Base-by-base conservation (phyloP, 140 eudicot species). In the Bidens hawaiensis region DNA sequence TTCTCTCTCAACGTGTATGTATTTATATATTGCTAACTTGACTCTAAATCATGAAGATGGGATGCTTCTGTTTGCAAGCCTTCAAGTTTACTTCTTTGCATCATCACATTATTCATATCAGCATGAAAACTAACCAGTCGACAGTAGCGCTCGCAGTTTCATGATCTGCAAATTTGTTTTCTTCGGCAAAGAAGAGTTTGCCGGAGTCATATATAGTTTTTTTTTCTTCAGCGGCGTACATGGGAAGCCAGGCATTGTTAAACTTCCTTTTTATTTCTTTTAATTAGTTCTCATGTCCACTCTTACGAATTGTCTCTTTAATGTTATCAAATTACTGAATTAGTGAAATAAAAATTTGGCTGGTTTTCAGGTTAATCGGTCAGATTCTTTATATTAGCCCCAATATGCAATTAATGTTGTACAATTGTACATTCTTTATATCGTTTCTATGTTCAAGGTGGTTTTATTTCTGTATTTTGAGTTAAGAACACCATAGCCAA, bases 171-270 rank as follows among this genome's bases (percentile, higher is more conserved):
- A 43, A 18, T 26, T 17, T 68, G 25, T 41, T 61, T 34, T 19
- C 65, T 62, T 65, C 77, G 71, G 71, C 71, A 59, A 72, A 42
- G 43, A 63, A 62, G 76, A 71, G 36, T 71, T 71, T 34, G 52
- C 66, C 65, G 71, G 60, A n/a, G 36, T 34, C 47, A 11, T 64
- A 50, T n/a, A n/a, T n/a, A n/a, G n/a, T n/a, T n/a, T 64, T 28
- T 53, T 53, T 43, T 16, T 63, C 42, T 63, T 64, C 45, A 56
- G 61, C 68, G 78, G 78, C 78, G 68, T 73, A 73, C 72, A 73
- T 65, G 78, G 78, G 78, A 73, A 73, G 78, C 78, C 78, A 73
- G 78, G 78, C 78, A 73, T 56, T 73, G 78, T 23, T 73, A 55
- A 65, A 55, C 52, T 47, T 55, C 26, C n/a, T n/a, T 50, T 41